These are phyloP conservation scores for Sugiyamaella smithiae DNA, from an alignment of 805 yeast species.

Conservation along the genomic window DNA sequence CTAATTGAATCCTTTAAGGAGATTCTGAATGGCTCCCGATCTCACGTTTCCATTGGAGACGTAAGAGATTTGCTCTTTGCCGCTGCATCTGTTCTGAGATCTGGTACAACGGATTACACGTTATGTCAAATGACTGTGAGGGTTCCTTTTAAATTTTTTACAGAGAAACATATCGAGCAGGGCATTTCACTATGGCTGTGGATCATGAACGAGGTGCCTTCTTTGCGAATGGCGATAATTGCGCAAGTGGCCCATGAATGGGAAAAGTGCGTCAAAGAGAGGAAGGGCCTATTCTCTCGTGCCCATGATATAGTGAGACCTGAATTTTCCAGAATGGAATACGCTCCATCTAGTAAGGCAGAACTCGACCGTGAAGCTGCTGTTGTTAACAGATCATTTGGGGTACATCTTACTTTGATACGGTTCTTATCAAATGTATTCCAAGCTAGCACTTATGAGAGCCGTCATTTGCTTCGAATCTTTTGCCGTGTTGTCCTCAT, in stretches of 20 bases:
- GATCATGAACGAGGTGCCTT: slow-evolving; percentile 63
- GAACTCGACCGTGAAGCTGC: slow-evolving; percentile 52
- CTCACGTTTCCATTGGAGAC: slow-evolving; percentile 27
- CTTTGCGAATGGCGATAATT: slow-evolving; percentile 55
- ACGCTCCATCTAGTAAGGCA: slow-evolving; percentile 74
- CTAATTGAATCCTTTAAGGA: slow-evolving; percentile 22
- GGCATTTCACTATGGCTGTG: slow-evolving; percentile 81
- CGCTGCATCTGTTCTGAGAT: slow-evolving; percentile 42
- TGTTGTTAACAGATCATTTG: slow-evolving; percentile 46
- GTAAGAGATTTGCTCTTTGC: slow-evolving; percentile 31
- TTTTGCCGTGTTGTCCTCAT: slow-evolving; percentile 54
- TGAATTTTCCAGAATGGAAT: slow-evolving; percentile 76
- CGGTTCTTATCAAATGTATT: slow-evolving; percentile 70
- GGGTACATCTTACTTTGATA: slow-evolving; percentile 69
- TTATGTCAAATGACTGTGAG: slow-evolving; percentile 30
- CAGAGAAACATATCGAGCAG: slow-evolving; percentile 54
- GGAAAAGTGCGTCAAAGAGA: slow-evolving; percentile 59
- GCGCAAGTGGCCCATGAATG: slow-evolving; percentile 68
- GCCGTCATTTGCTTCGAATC: slow-evolving; percentile 63
- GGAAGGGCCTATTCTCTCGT: slow-evolving; percentile 63
- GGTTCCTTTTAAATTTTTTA: slow-evolving; percentile 69
- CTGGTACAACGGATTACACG: slow-evolving; percentile 19
- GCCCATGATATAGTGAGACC: slow-evolving; percentile 54
- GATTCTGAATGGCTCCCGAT: slow-evolving; percentile 14
- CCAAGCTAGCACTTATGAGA: slow-evolving; percentile 72